A percentile compares a stretch with the other conserved stretches of the same genome.
Conservation (phyloP, 2,329 filamentous ascomycete genomes). For the Sclerotiophoma versabilis region DNA sequence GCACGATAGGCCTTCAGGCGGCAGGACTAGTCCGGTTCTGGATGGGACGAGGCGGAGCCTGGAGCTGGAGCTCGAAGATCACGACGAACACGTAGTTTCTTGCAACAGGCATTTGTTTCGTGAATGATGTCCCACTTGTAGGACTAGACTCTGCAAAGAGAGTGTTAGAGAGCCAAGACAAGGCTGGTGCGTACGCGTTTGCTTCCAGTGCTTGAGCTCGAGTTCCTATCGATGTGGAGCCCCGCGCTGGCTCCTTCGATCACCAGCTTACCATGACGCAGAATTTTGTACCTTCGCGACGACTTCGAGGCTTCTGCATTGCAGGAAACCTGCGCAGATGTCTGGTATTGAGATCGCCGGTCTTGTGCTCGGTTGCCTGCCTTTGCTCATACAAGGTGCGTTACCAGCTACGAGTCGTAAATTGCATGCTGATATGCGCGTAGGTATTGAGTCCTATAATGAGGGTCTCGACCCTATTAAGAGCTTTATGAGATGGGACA, state of each 20-base stretch:
- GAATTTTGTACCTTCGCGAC: background rate
- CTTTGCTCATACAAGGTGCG: conserved; percentile 47
- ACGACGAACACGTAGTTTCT: background rate
- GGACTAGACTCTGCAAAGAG: background rate
- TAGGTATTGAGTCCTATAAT: conserved; percentile 48
- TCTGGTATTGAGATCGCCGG: conserved; percentile 44
- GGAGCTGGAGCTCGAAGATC: too few species aligned
- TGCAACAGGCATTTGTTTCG: background rate
- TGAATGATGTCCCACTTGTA: background rate
- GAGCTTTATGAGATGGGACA: conserved; percentile 46
- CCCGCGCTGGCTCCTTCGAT: conserved; percentile 14
- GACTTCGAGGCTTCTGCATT: background rate
- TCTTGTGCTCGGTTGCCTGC: conserved; percentile 48
- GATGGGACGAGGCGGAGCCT: conserved; percentile 12
- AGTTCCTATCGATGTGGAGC: conserved; percentile 10
- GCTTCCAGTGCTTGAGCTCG: background rate
- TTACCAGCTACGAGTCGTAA: background rate
- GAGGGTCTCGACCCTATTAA: conserved; percentile 51
- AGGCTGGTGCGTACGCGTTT: conserved; percentile 10
- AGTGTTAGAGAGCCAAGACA: background rate
- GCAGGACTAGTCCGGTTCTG: conserved; percentile 10
- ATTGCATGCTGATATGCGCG: background rate
- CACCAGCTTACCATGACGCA: conserved; percentile 21
- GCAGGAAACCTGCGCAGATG: conserved; percentile 24
- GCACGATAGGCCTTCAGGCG: background rate